A percentile compares a stretch with the other conserved stretches of the same genome.
Evolutionary conservation across 2,329 filamentous ascomycete genomes (phyloP).

Genomic region (Rhinocladiella similis): DNA sequence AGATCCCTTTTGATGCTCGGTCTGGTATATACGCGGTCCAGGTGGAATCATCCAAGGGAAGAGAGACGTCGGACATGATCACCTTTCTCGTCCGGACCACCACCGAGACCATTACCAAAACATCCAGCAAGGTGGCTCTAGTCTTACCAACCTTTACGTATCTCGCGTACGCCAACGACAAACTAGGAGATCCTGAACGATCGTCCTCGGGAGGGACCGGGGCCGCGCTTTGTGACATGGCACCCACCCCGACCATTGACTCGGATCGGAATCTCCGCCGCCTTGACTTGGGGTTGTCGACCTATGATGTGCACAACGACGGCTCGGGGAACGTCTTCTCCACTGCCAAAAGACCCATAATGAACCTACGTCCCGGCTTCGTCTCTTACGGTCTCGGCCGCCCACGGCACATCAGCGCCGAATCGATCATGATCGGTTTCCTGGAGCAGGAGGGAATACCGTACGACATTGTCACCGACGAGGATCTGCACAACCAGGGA

Average conservation of each 20-base stretch:
- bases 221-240: background rate
- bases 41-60: constrained; percentile 25
- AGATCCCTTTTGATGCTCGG: constrained; percentile 24
- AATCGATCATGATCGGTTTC: constrained; percentile 38
- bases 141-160: constrained; percentile 41
- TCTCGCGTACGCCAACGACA: constrained; percentile 40
- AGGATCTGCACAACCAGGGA: constrained; percentile 35
- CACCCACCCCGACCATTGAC: background rate
- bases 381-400: constrained; percentile 38
- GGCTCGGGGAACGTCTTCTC: constrained; percentile 38
- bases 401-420: constrained; percentile 39
- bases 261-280: constrained; percentile 27
- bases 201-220: too few species aligned
- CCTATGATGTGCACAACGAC: constrained; percentile 42
- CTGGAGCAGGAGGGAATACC: constrained; percentile 34
- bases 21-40: constrained; percentile 36
- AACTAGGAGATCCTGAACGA: too few species aligned
- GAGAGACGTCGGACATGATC: constrained; percentile 32
- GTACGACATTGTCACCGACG: constrained; percentile 41
- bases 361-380: constrained; percentile 41
- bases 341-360: constrained; percentile 36
- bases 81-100: constrained; percentile 39
- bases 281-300: constrained; percentile 38
- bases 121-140: constrained; percentile 29
- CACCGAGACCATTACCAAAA: constrained; percentile 2